A percentile compares a stretch with the other conserved stretches of the same genome.
Conservation (phyloP, 164 flowering plant species). For the Magnolia kwangsiensis region DNA sequence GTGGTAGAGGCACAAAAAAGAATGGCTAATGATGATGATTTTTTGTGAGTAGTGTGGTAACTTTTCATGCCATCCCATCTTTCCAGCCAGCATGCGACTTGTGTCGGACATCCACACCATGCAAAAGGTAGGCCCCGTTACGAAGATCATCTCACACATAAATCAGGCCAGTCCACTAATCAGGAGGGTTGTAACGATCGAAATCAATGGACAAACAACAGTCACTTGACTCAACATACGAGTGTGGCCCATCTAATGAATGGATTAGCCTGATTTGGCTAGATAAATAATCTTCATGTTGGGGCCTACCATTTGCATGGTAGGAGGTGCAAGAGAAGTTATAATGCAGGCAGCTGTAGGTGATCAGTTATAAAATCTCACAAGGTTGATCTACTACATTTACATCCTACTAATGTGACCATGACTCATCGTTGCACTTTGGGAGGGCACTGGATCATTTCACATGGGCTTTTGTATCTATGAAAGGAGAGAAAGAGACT, state of each 20-base stretch:
- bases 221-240: no score
- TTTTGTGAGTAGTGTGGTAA: neutral
- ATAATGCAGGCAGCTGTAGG: no score
- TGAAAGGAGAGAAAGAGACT: neutral
- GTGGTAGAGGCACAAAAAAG: slow-evolving; percentile 1
- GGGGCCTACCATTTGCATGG: neutral
- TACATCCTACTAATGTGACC: slow-evolving; percentile 4
- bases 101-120: no score
- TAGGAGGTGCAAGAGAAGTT: no score
- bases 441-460: neutral
- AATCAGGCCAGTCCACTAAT: no score
- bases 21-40: neutral
- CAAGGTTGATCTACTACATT: neutral
- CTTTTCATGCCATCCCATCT: neutral
- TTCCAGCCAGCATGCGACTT: no score
- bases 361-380: neutral
- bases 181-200: no score
- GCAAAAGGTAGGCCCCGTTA: no score
- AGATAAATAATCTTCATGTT: no score
- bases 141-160: no score
- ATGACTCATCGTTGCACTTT: slow-evolving; percentile 11
- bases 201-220: no score
- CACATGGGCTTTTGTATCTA: neutral
- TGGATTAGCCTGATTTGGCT: neutral
- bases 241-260: neutral